Base-by-base conservation (phyloP, 148 eudicot genomes). In the Spergularia bocconei region DNA sequence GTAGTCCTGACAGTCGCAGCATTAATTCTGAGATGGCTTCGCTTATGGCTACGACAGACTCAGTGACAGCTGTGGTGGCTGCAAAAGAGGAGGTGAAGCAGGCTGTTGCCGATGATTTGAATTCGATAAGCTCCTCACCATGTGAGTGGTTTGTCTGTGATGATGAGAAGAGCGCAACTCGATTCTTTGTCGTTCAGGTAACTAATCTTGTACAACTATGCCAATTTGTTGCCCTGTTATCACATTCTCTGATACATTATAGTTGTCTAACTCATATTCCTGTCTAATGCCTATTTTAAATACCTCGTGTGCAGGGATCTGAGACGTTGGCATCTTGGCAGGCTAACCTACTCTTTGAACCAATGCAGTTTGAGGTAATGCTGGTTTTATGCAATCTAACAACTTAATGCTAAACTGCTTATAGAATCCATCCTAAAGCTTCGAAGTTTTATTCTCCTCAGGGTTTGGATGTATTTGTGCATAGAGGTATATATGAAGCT, bases 31-130 rank as follows among this genome's bases (percentile, higher is more conserved):
- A 91, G 14, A 78, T 89, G 87, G 93, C 97, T 53, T 89, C 99
- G 63, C 83, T 92, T 44, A 92, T 85, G 91, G 99, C 97, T 19
- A 90, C 93, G 70, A 87, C 96, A 7, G 93, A 94, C 65, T 90
- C 97, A 11, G 93, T 94, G 57, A 92, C 97, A 13, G 86, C 97
- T 53, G 99, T 95, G 21, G 99, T 95, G 78, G 93, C 99, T 72
- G 99, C 99, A 25, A 85, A 95, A 74, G 99, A 92, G 86, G 99
- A 96, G 81, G 93, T 91, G 58, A 96, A 96, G 82, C 99, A 92
- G 85, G 98, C 98, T 50, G 94, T 96, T 47, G 99, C 97, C 0
- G 98, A 96, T 87, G 98, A 92, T 85, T 76, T 96, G 73, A 96
- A 86, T 62, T 92, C 98, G 9, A 83, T 80, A 29, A 82, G 73